Conservation (phyloP, 176 grass and related monocot species). For the Phyllostachys edulis region DNA sequence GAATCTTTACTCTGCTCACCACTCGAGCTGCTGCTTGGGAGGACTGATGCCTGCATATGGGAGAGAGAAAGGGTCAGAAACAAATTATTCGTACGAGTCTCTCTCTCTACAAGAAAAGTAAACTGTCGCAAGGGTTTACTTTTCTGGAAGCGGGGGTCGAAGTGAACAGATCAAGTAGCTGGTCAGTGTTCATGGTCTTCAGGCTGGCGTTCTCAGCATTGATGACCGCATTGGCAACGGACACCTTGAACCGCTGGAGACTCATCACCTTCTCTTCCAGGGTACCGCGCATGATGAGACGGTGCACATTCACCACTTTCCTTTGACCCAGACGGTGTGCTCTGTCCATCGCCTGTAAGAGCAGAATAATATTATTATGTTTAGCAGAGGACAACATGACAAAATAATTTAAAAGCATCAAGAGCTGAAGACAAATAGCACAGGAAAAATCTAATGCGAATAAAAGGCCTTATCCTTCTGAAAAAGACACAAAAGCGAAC, state of each 20-base stretch:
- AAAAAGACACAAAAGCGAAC: slow-evolving; percentile 36
- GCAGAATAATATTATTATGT: background rate
- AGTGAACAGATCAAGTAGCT: slow-evolving; percentile 92
- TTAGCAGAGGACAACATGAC: background rate
- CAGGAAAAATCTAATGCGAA: background rate
- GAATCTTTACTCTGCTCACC: slow-evolving; percentile 48
- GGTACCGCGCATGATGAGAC: slow-evolving; percentile 92
- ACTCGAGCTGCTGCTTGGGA: slow-evolving; percentile 47
- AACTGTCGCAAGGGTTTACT: slow-evolving; percentile 41
- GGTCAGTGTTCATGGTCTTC: slow-evolving; percentile 95
- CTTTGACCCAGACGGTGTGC: slow-evolving; percentile 89
- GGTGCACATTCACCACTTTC: slow-evolving; percentile 95
- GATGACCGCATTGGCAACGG: slow-evolving; percentile 89
- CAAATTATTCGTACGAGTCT: background rate
- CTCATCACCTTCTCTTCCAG: slow-evolving; percentile 99
- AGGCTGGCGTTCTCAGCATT: slow-evolving; percentile 89
- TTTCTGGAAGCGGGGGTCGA: slow-evolving; percentile 76
- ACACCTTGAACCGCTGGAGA: slow-evolving; percentile 96
- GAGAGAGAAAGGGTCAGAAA: slow-evolving; percentile 5
- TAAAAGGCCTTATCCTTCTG: background rate
- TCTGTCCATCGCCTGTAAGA: slow-evolving; percentile 95
- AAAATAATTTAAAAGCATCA: background rate
- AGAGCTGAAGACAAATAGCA: background rate
- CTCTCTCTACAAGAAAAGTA: background rate
- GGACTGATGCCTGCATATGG: slow-evolving; percentile 50